phyloP scores from a whole-genome alignment of 257 asterid genomes.

The Avicennia marina region DNA sequence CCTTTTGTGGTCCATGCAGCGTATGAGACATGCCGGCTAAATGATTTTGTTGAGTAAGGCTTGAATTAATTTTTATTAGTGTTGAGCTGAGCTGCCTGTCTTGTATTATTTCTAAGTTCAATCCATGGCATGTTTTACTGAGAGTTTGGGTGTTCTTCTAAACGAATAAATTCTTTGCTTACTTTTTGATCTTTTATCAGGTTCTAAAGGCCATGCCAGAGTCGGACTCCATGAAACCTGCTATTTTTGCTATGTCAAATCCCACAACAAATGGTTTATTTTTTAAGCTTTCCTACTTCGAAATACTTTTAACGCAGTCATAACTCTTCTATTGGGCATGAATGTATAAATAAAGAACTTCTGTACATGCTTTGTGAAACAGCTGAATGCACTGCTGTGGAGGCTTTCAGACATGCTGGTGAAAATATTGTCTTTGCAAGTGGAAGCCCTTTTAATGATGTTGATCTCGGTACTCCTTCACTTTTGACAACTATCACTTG shows the following conservation, averaged over 20 bases:
- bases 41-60: background rate
- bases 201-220: conserved; percentile 91
- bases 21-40: background rate
- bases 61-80: conserved; percentile 5
- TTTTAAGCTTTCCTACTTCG: conserved; percentile 10
- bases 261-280: conserved; percentile 89
- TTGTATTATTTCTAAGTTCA: background rate
- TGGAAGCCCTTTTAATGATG: conserved; percentile 95
- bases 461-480: conserved; percentile 66
- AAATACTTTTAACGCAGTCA: background rate
- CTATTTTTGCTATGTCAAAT: conserved; percentile 98
- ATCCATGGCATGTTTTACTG: background rate
- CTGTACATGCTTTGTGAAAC: conserved; percentile 33
- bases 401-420: conserved; percentile 94
- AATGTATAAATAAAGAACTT: too few relatives aligned
- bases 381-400: conserved; percentile 95
- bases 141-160: background rate
- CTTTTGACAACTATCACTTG: conserved; percentile 2
- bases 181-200: conserved; percentile 42
- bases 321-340: conserved; percentile 14
- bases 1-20: background rate
- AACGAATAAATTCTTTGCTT: conserved; percentile 13
- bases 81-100: conserved; percentile 5
- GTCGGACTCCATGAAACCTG: conserved; percentile 84
- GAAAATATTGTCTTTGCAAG: conserved; percentile 89